These are phyloP conservation scores for Rhizophora mangle DNA, from an alignment of 345 rosid genomes.

Conservation along the genomic window DNA sequence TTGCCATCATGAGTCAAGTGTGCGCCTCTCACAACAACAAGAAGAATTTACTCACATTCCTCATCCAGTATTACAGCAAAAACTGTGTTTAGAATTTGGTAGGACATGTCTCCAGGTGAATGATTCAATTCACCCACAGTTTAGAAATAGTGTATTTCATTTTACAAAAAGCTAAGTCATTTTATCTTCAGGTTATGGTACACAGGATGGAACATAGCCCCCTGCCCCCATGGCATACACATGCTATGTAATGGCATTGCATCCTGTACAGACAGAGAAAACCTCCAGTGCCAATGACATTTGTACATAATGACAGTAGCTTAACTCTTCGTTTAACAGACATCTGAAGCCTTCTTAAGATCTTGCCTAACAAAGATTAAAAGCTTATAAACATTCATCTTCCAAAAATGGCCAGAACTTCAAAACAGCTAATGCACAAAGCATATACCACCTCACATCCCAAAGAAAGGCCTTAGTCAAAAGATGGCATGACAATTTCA, in stretches of 20 bases:
- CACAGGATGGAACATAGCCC: background rate
- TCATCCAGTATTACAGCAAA: too few species aligned
- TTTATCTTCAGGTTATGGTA: background rate
- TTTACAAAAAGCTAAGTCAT: background rate
- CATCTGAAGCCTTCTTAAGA: background rate
- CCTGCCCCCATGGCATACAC: background rate
- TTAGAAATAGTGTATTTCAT: background rate
- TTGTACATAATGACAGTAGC: background rate
- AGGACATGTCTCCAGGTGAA: background rate
- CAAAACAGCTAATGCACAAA: constrained; percentile 9
- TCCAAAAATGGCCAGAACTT: constrained; percentile 5
- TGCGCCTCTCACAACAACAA: too few species aligned
- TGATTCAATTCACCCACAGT: background rate
- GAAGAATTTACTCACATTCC: too few species aligned
- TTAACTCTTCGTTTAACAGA: background rate
- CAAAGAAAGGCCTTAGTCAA: constrained; percentile 26
- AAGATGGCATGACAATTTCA: constrained; percentile 31
- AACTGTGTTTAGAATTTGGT: too few species aligned
- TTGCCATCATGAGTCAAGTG: too few species aligned
- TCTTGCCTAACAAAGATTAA: background rate
- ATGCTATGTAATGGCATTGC: too few species aligned
- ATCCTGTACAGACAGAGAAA: background rate
- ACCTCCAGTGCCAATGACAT: background rate
- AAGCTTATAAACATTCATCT: background rate
- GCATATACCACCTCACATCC: constrained; percentile 16